Percentiles rank a stretch among this genome's conserved stretches.
phyloP scores from a whole-genome alignment of 352 stramenopile species.

The Globisporangium perplexum region DNA sequence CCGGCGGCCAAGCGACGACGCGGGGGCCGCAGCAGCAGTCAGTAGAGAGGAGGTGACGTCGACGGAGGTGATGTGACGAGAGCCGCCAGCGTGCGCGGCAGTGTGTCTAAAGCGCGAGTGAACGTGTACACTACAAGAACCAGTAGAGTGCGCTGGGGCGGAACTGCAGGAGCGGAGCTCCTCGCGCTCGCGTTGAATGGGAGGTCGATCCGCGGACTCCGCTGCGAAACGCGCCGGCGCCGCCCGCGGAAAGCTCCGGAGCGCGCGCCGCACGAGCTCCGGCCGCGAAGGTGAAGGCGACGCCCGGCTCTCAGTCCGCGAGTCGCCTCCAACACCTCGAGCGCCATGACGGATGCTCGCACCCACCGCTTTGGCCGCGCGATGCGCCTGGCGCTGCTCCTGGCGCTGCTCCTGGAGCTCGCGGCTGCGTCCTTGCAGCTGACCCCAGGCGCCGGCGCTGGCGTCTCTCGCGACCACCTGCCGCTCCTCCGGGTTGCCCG shows the following conservation, averaged over 20 bases:
- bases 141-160: no score
- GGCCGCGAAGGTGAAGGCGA: background rate
- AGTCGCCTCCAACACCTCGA: background rate
- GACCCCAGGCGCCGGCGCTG: background rate
- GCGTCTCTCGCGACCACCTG: no score
- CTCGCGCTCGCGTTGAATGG: no score
- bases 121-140: slow-evolving; percentile 2
- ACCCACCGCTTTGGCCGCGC: background rate
- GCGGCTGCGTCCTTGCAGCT: background rate
- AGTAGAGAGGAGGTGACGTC: background rate
- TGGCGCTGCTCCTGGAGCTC: background rate
- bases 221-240: no score
- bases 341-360: background rate
- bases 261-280: no score
- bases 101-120: background rate
- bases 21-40: no score
- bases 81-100: background rate
- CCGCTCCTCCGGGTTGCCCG: background rate
- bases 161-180: no score
- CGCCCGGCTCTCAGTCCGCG: background rate
- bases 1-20: background rate
- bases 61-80: background rate
- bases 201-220: no score
- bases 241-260: no score
- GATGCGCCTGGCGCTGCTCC: background rate